Evolutionary conservation across 345 rosid genomes (phyloP).

Genomic region (Balakata baccata): DNA sequence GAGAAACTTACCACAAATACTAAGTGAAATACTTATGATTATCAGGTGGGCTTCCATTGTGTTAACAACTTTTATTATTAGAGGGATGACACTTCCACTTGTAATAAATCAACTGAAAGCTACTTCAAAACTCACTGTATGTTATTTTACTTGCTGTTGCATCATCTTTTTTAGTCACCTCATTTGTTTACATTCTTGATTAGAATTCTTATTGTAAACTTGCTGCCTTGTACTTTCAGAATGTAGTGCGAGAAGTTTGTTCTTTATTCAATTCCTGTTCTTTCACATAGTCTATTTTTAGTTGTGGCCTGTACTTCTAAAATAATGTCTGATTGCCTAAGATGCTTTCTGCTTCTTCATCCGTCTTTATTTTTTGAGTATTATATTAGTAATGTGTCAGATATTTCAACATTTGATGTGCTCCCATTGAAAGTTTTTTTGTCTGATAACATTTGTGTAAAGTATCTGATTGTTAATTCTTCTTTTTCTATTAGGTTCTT

Average conservation of each 20-base stretch:
- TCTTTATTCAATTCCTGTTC: too few relatives aligned
- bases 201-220: background rate
- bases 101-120: conserved; percentile 75
- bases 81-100: conserved; percentile 66
- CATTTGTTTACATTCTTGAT: background rate
- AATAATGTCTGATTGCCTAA: background rate
- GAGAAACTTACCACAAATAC: conserved; percentile 30
- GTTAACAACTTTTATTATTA: conserved; percentile 63
- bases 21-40: background rate
- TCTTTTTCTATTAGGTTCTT: background rate
- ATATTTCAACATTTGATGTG: background rate
- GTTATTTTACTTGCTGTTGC: conserved; percentile 15
- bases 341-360: background rate
- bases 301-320: too few relatives aligned
- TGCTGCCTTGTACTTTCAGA: background rate
- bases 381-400: background rate
- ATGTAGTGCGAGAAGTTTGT: background rate
- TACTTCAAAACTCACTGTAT: conserved; percentile 62
- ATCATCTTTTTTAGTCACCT: background rate
- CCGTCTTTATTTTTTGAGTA: background rate
- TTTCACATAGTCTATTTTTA: background rate
- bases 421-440: background rate
- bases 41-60: conserved; percentile 87
- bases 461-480: background rate
- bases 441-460: background rate